phyloP scores from a whole-genome alignment of 371 early-diverging fungal species.

The Gilbertella persicaria region DNA sequence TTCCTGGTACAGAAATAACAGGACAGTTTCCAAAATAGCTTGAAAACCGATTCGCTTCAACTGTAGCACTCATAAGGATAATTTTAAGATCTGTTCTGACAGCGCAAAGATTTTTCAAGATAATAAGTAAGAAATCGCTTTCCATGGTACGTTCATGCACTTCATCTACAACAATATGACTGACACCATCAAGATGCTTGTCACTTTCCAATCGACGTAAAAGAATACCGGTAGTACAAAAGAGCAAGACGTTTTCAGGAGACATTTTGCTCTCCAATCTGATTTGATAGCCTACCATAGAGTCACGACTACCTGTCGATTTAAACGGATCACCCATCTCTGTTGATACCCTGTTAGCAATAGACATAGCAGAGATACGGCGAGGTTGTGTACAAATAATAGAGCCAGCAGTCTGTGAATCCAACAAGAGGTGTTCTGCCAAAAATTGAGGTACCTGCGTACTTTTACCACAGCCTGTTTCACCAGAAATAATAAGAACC shows the following conservation, averaged over 20 bases:
- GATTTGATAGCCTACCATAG: slow-evolving; percentile 86
- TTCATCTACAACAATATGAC: slow-evolving; percentile 84
- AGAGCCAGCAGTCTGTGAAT: slow-evolving; percentile 30
- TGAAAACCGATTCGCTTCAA: slow-evolving; percentile 67
- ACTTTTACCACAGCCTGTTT: slow-evolving; percentile 96
- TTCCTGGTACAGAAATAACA: slow-evolving; percentile 76
- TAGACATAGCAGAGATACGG: slow-evolving; percentile 91
- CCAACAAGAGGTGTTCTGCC: slow-evolving; percentile 60
- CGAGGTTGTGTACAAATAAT: slow-evolving; percentile 96
- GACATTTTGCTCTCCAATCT: slow-evolving; percentile 68
- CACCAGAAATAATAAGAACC: slow-evolving; percentile 83
- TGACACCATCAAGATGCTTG: slow-evolving; percentile 57
- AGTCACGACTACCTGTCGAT: slow-evolving; percentile 47
- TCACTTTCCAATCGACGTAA: slow-evolving; percentile 70
- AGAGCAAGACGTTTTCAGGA: slow-evolving; percentile 61
- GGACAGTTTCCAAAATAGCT: slow-evolving; percentile 70
- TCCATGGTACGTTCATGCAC: slow-evolving; percentile 86
- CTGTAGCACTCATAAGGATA: slow-evolving; percentile 87
- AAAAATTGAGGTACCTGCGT: slow-evolving; percentile 91
- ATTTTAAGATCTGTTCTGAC: slow-evolving; percentile 62
- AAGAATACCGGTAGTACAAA: slow-evolving; percentile 80
- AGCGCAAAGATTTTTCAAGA: slow-evolving; percentile 54
- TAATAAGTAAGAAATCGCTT: slow-evolving; percentile 78
- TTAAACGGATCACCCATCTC: slow-evolving; percentile 72
- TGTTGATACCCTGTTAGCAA: slow-evolving; percentile 86